Conservation (phyloP, 2,329 filamentous ascomycete genomes). For the Botryotinia convoluta region DNA sequence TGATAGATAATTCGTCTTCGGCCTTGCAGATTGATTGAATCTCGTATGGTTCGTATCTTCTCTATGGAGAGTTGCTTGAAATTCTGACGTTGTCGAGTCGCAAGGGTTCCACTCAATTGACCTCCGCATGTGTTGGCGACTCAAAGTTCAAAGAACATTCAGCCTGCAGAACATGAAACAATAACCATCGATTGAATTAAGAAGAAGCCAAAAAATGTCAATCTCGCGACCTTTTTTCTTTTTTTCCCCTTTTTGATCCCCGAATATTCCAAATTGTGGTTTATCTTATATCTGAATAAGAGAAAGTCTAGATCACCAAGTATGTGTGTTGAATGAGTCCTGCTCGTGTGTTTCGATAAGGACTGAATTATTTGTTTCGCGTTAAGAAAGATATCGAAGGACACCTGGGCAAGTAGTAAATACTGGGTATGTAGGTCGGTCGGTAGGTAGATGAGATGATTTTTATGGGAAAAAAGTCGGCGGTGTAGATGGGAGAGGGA, state of each 20-base stretch:
- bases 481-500: conserved; percentile 1
- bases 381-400: conserved; percentile 10
- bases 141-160: conserved; percentile 33
- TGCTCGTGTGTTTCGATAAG: conserved; percentile 9
- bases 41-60: conserved; percentile 21
- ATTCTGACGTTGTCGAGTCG: conserved; percentile 34
- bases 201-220: conserved; percentile 24
- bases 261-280: conserved; percentile 6
- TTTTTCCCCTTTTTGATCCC: background rate
- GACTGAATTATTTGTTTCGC: background rate
- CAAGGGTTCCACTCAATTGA: conserved; percentile 32
- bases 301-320: conserved; percentile 13
- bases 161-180: conserved; percentile 37
- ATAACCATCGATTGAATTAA: conserved; percentile 27
- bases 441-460: background rate
- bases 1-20: conserved; percentile 13
- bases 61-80: conserved; percentile 20
- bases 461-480: background rate
- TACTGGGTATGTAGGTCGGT: background rate
- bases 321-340: conserved; percentile 5
- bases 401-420: background rate
- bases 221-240: background rate
- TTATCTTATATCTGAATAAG: background rate
- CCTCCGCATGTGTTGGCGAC: conserved; percentile 36
- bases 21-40: conserved; percentile 14